Percentiles rank a stretch among this genome's conserved stretches.
Evolutionary conservation across 805 yeast species (phyloP).

Genomic region (Debaryomyces maramus): DNA sequence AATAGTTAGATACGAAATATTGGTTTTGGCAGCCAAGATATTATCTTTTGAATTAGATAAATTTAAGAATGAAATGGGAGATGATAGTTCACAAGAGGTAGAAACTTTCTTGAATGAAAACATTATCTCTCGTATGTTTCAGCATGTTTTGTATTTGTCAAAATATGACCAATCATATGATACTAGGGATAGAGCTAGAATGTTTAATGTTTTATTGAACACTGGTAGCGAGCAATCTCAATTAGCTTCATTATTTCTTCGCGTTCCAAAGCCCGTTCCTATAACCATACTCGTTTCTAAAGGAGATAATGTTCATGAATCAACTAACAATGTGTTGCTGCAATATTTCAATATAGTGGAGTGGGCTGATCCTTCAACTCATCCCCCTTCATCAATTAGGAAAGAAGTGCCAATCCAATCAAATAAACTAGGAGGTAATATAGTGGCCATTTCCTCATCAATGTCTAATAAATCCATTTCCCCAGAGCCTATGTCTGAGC

Average conservation of each 20-base stretch:
- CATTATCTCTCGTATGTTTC: slow-evolving; percentile 51
- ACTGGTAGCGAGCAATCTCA: slow-evolving; percentile 45
- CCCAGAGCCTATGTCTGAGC: slow-evolving; percentile 18
- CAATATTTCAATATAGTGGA: slow-evolving; percentile 32
- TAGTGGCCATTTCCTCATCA: slow-evolving; percentile 16
- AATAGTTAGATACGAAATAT: slow-evolving; percentile 65
- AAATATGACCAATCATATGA: slow-evolving; percentile 76
- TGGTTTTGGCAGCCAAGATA: slow-evolving; percentile 73
- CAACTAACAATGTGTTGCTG: slow-evolving; percentile 7
- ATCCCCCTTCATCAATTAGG: slow-evolving; percentile 34
- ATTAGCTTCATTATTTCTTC: slow-evolving; percentile 67
- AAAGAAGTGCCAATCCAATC: slow-evolving; percentile 16
- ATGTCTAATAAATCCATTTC: slow-evolving; percentile 16
- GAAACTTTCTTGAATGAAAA: slow-evolving; percentile 13
- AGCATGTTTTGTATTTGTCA: slow-evolving; percentile 59
- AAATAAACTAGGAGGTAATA: slow-evolving; percentile 14
- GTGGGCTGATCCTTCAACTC: slow-evolving; percentile 44
- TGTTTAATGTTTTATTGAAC: slow-evolving; percentile 61
- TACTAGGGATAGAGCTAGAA: slow-evolving; percentile 81
- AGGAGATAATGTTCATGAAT: not conserved
- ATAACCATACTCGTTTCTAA: slow-evolving; percentile 23
- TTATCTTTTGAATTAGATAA: slow-evolving; percentile 54
- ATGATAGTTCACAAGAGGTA: slow-evolving; percentile 12
- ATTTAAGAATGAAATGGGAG: slow-evolving; percentile 23
- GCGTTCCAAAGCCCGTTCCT: slow-evolving; percentile 75